Evolutionary conservation across 2,329 filamentous ascomycete species (phyloP).

Genomic region (Sarocladium kiliense): DNA sequence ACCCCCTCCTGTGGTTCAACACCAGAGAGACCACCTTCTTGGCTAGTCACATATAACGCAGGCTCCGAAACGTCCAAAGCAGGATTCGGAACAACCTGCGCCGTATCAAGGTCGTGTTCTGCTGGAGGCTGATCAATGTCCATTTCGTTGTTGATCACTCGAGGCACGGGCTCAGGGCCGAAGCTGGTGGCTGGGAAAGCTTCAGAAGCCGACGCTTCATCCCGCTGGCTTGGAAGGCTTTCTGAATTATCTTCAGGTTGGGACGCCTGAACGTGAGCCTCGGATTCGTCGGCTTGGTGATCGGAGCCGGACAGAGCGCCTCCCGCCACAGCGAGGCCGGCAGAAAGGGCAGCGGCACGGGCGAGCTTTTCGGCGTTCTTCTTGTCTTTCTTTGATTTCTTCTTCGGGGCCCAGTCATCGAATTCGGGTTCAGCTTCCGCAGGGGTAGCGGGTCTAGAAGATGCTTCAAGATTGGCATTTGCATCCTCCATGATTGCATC

Average conservation of each 20-base stretch:
- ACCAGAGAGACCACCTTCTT: too few relatives aligned
- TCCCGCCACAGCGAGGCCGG: background rate
- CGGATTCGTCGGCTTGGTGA: background rate
- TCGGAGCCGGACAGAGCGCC: background rate
- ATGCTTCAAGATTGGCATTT: background rate
- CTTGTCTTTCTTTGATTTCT: constrained; percentile 24
- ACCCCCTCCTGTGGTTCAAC: too few relatives aligned
- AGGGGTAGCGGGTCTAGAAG: background rate
- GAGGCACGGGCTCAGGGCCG: background rate
- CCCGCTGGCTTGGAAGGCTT: too few relatives aligned
- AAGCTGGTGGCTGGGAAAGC: too few relatives aligned
- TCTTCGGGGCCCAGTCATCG: constrained; percentile 13
- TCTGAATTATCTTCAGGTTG: too few relatives aligned
- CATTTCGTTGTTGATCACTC: background rate
- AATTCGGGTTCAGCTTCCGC: background rate
- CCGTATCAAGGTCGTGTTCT: too few relatives aligned
- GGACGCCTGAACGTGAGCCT: background rate
- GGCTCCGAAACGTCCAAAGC: too few relatives aligned
- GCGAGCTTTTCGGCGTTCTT: constrained; percentile 18
- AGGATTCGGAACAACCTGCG: too few relatives aligned
- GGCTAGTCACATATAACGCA: too few relatives aligned
- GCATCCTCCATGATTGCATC: background rate
- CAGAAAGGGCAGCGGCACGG: background rate
- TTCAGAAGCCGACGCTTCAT: background rate
- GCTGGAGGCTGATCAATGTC: too few relatives aligned